Evolutionary conservation across 768 basidiomycete species (phyloP), one percentile per base, ranked within the genome.

Genomic region (Mycena leptocephala): DNA sequence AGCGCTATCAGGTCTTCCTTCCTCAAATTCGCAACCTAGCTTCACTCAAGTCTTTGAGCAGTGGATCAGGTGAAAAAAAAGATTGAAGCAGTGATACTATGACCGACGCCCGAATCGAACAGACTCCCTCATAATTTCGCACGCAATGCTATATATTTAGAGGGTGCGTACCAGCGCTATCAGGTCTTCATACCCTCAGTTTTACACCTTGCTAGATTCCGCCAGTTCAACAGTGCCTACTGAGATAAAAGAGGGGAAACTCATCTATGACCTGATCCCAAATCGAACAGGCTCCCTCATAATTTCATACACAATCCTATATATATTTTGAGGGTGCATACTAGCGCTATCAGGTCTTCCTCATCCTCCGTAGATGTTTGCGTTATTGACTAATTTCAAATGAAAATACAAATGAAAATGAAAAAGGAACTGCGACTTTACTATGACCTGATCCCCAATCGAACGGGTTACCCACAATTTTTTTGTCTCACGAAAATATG

Each of bases 231-330:
- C n/a, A n/a, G n/a, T n/a, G n/a, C n/a, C n/a, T n/a, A 6, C 2
- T 5, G 9, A 6, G 51, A n/a, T 6, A 9, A 5, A n/a, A n/a
- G n/a, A n/a, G n/a, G n/a, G n/a, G n/a, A n/a, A n/a, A n/a, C n/a
- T n/a, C n/a, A n/a, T n/a, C n/a, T n/a, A 64, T 64, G 63, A 64
- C 28, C 63, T 11, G 43, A 64, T 14, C 63, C 63, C 63, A 28
- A 64, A 48, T 48, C 16, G 63, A 64, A 64, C 43, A 28, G 30
- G 63, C 22, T n/a, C 41, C 43, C 18, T 43, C 18, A 6, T 30
- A 1, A 22, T 8, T 6, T 22, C 3, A 18, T 22, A 2, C 24
- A 48, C 20, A 46, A 55, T 16, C 1, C 20, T 1, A 16, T 7
- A 46, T 32, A 28, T 24, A 3, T 2, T 46, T 1, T 24, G 48